Base-by-base conservation (phyloP, 2,329 filamentous ascomycete species). In the Rutstroemia sp. region DNA sequence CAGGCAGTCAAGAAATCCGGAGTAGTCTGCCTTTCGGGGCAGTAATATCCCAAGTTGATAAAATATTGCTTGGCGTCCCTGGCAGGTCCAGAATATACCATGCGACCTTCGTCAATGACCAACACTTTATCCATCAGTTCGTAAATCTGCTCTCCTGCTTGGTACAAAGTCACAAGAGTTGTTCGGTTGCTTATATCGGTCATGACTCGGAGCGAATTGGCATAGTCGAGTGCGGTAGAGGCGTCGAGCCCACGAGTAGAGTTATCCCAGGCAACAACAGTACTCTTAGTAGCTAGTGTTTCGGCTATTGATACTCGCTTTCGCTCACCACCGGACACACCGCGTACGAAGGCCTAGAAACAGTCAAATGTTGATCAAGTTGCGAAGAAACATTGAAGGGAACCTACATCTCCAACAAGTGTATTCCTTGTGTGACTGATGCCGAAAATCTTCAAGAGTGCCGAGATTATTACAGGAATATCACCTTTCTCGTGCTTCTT, bases 281-380 rank as follows among this genome's bases (percentile, higher is more conserved):
- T 83, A 0, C 83, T 83, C 69, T 88, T 86, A 6, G 86, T 86
- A 4, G 87, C 84, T 21, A 92, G 72, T 0, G 86, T 88, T 70
- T 92, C 88, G 1, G 87, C 86, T 61, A 92, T 90, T 21, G 83
- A 86, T 8, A 90, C 88, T 66, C 88, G 85, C 69, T 92, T 92
- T 39, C 88, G 75, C 72, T 94, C 89, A 57, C 89, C 89, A 64
- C 89, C 89, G 48, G 84, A 88, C 0, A 92, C 85, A 69, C 88
- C 88, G 48, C 87, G 81, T 6, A 84, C 79, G 64, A 73, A 79
- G 1, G 62, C 63, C 63, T 65, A 30, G 16, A 41, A 44, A n/a
- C 4, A 45, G 30, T 60, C 23, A 60, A 48, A 51, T n/a, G 8
- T 6, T 25, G 6, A 21, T 25, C 9, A 37, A 25, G n/a, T 9